A percentile compares a stretch with the other conserved stretches of the same genome.
Evolutionary conservation across 2,329 filamentous ascomycete species (phyloP).

Genomic region (Aspergillus sp.): DNA sequence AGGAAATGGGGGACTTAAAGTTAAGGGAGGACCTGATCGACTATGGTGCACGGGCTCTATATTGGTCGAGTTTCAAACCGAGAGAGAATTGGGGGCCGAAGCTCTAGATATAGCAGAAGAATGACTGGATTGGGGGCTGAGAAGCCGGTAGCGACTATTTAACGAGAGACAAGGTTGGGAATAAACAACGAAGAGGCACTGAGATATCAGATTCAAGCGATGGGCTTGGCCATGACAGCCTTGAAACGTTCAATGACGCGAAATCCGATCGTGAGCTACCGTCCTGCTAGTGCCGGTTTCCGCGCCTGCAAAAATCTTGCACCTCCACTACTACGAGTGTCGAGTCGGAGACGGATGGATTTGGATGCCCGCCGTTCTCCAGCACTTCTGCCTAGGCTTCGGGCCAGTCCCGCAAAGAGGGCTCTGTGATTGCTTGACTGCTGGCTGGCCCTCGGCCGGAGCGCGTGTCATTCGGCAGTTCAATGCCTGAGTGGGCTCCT

Average conservation of each 20-base stretch:
- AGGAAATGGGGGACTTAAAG: neutral
- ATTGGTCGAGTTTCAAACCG: neutral
- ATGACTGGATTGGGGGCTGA: neutral
- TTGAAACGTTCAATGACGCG: conserved; percentile 2
- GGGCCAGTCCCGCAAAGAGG: neutral
- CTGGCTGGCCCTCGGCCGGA: neutral
- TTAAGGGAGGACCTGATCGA: neutral
- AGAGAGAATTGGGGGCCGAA: neutral
- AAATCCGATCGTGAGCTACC: neutral
- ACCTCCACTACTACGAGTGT: neutral
- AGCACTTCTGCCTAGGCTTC: neutral
- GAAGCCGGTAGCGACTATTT: neutral
- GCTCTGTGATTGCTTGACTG: conserved; percentile 6
- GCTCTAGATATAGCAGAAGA: conserved; percentile 6
- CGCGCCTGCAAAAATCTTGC: neutral
- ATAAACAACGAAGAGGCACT: neutral
- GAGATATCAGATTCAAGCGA: neutral
- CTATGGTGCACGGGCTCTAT: neutral
- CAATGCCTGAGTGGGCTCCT: neutral
- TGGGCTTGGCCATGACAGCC: neutral
- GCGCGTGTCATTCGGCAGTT: conserved; percentile 10
- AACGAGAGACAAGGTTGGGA: neutral
- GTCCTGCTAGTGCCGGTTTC: neutral
- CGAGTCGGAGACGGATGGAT: conserved; percentile 9
- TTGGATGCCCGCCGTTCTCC: neutral